Conservation (phyloP, 345 rosid species). For the Hypericum androsaemum region DNA sequence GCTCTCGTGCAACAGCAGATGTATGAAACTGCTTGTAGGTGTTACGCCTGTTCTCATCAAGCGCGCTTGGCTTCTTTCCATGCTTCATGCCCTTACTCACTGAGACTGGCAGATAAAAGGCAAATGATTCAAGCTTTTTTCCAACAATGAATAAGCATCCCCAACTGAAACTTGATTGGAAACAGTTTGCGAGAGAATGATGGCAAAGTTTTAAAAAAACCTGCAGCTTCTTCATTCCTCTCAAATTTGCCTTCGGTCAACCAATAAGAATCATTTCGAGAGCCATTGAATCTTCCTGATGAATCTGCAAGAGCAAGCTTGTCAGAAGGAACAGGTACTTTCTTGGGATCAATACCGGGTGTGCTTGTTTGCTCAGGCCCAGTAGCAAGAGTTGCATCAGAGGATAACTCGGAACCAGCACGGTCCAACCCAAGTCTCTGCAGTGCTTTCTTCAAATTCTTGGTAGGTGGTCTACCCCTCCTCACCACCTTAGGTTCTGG, state of each 20-base stretch:
- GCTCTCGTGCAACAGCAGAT: conserved; percentile 30
- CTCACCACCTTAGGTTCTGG: conserved; percentile 35
- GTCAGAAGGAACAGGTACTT: conserved; percentile 21
- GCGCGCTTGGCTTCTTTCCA: conserved; percentile 62
- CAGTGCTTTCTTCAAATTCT: conserved; percentile 45
- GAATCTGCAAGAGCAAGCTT: conserved; percentile 49
- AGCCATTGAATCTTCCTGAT: conserved; percentile 18
- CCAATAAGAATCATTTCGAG: no score
- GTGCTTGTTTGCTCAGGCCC: conserved; percentile 44
- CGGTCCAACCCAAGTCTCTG: conserved; percentile 49
- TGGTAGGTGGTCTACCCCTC: conserved; percentile 61
- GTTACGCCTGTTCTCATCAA: conserved; percentile 75
- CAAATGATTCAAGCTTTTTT: conserved; percentile 7
- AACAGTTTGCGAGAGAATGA: no score
- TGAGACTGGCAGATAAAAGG: conserved; percentile 53
- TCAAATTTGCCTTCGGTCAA: no score
- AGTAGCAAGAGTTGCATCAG: conserved; percentile 52
- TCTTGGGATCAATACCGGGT: conserved; percentile 61
- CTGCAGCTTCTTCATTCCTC: no score
- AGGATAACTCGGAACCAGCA: conserved; percentile 49
- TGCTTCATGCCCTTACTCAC: conserved; percentile 73
- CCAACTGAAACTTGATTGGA: no score
- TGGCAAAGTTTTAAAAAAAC: no score
- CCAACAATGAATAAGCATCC: no score
- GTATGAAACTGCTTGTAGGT: conserved; percentile 36